Conservation (phyloP, 2,329 filamentous ascomycete species). For the Penicillium vulpinum region DNA sequence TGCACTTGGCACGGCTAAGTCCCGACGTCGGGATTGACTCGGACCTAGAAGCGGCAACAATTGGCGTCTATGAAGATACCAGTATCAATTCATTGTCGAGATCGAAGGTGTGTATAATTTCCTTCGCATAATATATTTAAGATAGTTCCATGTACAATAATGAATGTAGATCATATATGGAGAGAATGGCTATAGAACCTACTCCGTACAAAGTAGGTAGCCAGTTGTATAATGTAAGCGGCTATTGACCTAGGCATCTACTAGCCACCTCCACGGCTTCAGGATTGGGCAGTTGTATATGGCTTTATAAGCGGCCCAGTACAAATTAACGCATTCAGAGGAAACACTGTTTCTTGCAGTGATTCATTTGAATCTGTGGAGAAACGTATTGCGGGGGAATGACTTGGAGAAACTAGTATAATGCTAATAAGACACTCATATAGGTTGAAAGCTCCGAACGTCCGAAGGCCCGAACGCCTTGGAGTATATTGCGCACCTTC, state of each 20-base stretch:
- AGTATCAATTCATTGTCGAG: too few species aligned
- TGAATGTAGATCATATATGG: neutral
- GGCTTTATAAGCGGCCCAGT: neutral
- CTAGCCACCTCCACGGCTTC: too few species aligned
- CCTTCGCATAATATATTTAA: neutral
- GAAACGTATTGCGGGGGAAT: neutral
- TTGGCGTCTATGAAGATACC: neutral
- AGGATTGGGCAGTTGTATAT: too few species aligned
- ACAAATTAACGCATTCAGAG: neutral
- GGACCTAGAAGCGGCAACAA: neutral
- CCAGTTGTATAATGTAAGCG: too few species aligned
- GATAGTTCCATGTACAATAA: neutral
- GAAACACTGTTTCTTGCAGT: neutral
- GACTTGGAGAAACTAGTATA: neutral
- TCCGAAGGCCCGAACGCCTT: neutral
- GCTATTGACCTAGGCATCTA: too few species aligned
- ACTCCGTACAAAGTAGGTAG: too few species aligned
- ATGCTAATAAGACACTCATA: neutral
- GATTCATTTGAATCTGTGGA: neutral
- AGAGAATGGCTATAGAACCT: neutral
- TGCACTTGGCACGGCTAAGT: neutral
- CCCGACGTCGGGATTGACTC: neutral
- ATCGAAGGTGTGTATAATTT: too few species aligned
- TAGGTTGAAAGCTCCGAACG: neutral
- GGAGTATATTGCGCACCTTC: neutral